Evolutionary conservation across 164 flowering plant genomes (phyloP), one percentile per base, ranked within the genome.

Genomic region (Aristolochia fimbriata): DNA sequence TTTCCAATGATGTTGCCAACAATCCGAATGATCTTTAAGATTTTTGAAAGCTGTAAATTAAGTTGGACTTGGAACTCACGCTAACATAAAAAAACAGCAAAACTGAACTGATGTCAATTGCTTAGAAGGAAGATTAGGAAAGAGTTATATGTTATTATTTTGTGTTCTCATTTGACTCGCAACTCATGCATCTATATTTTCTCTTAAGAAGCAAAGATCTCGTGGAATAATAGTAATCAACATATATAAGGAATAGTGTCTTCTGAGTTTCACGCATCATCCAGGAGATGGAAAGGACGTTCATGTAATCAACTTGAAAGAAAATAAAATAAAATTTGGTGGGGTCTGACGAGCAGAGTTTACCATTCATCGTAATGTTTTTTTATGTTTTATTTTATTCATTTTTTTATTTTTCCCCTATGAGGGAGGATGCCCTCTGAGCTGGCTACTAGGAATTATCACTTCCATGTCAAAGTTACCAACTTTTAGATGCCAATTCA

Each of bases 391-490:
- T 0, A 2, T n/a, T 12, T 6, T 20, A 5, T 19, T 12, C 9
- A 20, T 20, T 20, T 12, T 14, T 20, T 20, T 10, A 20, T 13
- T 20, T 22, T 20, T 20, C 25, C 15, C 21, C 21, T 24, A 5
- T 51, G 11, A 2, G 3, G 12, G 19, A 15, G 1, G 20, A 49
- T 6, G 96, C 97, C 5, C 84, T 49, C 22, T 51, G n/a, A 46
- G 51, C 78, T 89, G 97, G 60, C 48, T 87, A 71, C 83, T 82
- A 64, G 99, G 99, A 7, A 86, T 93, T 27, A 92, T 90, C 9
- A 81, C 79, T 47, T 81, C 95, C 54, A 71, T 93, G 85, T 83
- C 95, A 15, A 57, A 93, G 41, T 60, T 87, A 47, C 99, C 99
- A 46, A 87, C 99, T 12, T 93, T 80, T 71, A 64, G 92, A 27